Evolutionary conservation across 2,329 filamentous ascomycete genomes (phyloP), one percentile per base, ranked within the genome.

Genomic region (Fusarium sp.): DNA sequence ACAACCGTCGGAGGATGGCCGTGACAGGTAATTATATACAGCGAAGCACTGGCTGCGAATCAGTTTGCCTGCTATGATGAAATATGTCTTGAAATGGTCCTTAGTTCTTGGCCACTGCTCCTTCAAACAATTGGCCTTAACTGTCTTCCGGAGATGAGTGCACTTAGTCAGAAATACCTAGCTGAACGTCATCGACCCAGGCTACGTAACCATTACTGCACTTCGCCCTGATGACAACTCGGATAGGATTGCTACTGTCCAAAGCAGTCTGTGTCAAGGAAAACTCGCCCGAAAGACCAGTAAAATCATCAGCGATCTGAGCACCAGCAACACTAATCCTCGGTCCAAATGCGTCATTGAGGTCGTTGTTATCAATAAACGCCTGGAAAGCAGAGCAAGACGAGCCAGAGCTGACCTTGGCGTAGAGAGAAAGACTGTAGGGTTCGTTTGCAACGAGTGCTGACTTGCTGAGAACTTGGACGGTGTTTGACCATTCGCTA

Each of bases 81-180:
- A 6, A 12, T 12, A 0, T 22, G 18, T 15, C 30, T 35, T 12
- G 26, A 50, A 35, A 26, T 35, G 48, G 3, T 22, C 8, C 48
- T 35, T 22, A 7, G 30, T 9, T 26, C 18, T 35, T 26, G 13
- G n/a, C 9, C 18, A 6, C n/a, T 26, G n/a, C 28, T 47, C 20
- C 44, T n/a, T n/a, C 20, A 9, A 47, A 10, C n/a, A n/a, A 26
- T 20, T 22, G 20, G 6, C 13, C 18, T 6, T 22, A 3, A 14
- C 20, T 7, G 15, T 7, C 3, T n/a, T 7, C 14, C 6, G 1
- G 2, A 5, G 4, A 13, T 2, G 24, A 26, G n/a, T 15, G 8
- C 26, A 6, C 4, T 28, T n/a, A 54, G 20, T 54, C 50, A 10
- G 24, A 28, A 13, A n/a, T 54, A 14, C 24, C 20, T 24, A 54